Evolutionary conservation across 805 yeast species (phyloP), one percentile per base, ranked within the genome.

Genomic region (Myxozyma neglecta): DNA sequence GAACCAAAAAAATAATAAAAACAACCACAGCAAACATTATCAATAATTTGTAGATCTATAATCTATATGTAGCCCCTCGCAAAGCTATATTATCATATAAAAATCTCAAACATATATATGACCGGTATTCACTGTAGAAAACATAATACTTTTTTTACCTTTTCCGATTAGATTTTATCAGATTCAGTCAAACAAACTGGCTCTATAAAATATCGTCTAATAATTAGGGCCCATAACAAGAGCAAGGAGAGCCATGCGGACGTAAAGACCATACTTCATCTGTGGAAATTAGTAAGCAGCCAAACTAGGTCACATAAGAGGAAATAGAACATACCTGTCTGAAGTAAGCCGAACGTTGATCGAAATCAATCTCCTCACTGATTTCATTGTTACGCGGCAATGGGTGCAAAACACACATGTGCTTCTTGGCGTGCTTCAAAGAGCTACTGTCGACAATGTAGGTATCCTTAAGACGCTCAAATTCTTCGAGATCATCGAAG

Each of bases 391-490:
- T 92, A 78, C 99, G 89, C 75, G 99, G 99, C 71, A 94, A 84
- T 75, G 99, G 99, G 76, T 94, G 99, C 96, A 94, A 88, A 67
- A 94, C 88, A 76, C 97, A 90, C 98, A 94, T 94, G 79, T 94
- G 97, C 76, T 90, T 91, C 80, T 96, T 94, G 70, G 99, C 98
- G 76, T 88, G 86, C 36, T 90, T 82, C 74, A 94, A 83, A 65
- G 93, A 88, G 78, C 83, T 87, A 84, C 93, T 93, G 80, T 94
- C 97, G 64, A 94, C 94, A 73, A 90, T 83, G 77, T 91, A 94
- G 10, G 89, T 82, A 75, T 93, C 96, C 83, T 91, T 92, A 74
- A 93, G 84, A 73, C 93, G 83, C 76, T 88, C 87, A 78, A 90
- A 94, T 73, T 91, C 89, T 53, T 79, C 85, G 69, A 77, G 80